Percentiles rank a stretch among this genome's conserved stretches.
phyloP scores from a whole-genome alignment of 805 yeast genomes.

The Priceomyces fermenticarens region DNA sequence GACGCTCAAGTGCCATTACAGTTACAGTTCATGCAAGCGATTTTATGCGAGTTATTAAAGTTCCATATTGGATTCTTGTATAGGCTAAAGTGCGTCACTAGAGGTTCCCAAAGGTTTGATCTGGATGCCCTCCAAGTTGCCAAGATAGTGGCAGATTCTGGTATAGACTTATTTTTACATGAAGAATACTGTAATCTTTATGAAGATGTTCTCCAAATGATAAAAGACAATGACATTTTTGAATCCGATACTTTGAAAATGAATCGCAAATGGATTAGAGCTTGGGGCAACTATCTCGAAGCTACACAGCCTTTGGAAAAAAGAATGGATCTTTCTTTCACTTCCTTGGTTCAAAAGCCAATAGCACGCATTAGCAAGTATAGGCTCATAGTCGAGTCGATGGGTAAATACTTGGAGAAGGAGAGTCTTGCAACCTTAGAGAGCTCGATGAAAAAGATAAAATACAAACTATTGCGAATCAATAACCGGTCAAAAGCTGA shows the following conservation, averaged over 20 bases:
- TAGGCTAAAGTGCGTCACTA: slow-evolving; percentile 7
- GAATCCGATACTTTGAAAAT: slow-evolving; percentile 2
- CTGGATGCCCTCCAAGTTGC: slow-evolving; percentile 4
- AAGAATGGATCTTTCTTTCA: slow-evolving; percentile 48
- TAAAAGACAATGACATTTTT: slow-evolving; percentile 20
- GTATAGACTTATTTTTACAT: slow-evolving; percentile 22
- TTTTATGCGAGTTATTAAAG: slow-evolving; percentile 15
- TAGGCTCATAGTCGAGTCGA: slow-evolving; percentile 46
- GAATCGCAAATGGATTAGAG: slow-evolving; percentile 20
- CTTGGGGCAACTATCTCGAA: slow-evolving; percentile 37
- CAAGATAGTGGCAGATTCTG: slow-evolving; percentile 10
- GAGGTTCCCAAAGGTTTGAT: slow-evolving; percentile 9
- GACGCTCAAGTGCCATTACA: slow-evolving; percentile 21
- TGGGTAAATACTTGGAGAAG: slow-evolving; percentile 23
- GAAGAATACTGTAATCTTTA: slow-evolving; percentile 31
- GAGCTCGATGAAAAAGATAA: slow-evolving; percentile 12
- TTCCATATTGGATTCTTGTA: slow-evolving; percentile 26
- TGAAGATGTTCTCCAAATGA: slow-evolving; percentile 28
- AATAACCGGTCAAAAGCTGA: slow-evolving; percentile 21
- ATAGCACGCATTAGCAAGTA: slow-evolving; percentile 49
- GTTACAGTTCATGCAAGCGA: slow-evolving; percentile 5
- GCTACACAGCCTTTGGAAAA: slow-evolving; percentile 36
- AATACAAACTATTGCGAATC: slow-evolving; percentile 19
- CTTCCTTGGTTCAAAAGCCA: slow-evolving; percentile 54
- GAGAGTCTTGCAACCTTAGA: slow-evolving; percentile 10